Percentiles rank a stretch among this genome's conserved stretches.
Conservation (phyloP, 208 protist genomes). For the Leishmania mexicana region DNA sequence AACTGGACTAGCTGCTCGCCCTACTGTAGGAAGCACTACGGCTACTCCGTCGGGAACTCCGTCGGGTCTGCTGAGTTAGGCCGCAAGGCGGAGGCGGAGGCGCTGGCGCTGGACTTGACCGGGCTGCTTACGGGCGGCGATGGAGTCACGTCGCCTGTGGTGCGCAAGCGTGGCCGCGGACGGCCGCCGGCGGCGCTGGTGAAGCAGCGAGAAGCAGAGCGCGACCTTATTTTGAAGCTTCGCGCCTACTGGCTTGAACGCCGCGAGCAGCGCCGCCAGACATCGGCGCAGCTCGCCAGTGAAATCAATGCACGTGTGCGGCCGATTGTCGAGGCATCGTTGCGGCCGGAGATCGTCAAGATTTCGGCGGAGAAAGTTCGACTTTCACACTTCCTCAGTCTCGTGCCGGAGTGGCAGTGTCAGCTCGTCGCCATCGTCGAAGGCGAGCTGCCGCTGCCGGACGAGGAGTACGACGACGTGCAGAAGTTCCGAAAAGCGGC, state of each 20-base stretch:
- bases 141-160: conserved; percentile 24
- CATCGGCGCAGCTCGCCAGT: conserved; percentile 36
- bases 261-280: conserved; percentile 37
- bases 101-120: conserved; percentile 45
- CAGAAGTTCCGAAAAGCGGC: conserved; percentile 69
- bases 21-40: conserved; percentile 73
- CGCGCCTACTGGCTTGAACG: conserved; percentile 68
- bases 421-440: conserved; percentile 61
- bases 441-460: conserved; percentile 66
- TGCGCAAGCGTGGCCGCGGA: conserved; percentile 45
- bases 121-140: conserved; percentile 36
- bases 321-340: conserved; percentile 49
- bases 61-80: conserved; percentile 36
- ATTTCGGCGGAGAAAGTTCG: conserved; percentile 58
- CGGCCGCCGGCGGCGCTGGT: conserved; percentile 45
- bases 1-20: conserved; percentile 57
- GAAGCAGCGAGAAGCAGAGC: conserved; percentile 39
- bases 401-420: conserved; percentile 85
- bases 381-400: conserved; percentile 69
- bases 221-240: conserved; percentile 35
- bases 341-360: conserved; percentile 77
- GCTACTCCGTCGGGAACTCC: conserved; percentile 31
- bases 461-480: conserved; percentile 84
- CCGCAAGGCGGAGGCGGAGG: conserved; percentile 49
- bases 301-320: conserved; percentile 50